Percentiles rank a stretch among this genome's conserved stretches.
Evolutionary conservation across 2,329 filamentous ascomycete species (phyloP).

Genomic region (Alternaria angustiovoidea): DNA sequence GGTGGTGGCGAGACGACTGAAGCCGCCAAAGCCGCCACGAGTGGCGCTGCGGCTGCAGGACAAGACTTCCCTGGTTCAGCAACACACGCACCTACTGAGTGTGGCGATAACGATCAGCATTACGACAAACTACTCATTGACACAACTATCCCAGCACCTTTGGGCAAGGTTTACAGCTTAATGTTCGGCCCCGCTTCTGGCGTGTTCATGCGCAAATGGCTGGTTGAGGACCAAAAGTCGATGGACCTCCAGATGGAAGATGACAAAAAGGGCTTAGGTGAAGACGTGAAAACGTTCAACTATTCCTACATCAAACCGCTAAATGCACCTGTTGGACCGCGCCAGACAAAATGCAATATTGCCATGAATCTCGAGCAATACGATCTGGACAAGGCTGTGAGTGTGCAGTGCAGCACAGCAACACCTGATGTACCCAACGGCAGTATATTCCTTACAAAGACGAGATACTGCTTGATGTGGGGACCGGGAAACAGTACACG

Average conservation of each 20-base stretch:
- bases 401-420: constrained; percentile 81
- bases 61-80: constrained; percentile 85
- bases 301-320: constrained; percentile 95
- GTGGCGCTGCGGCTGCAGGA: constrained; percentile 52
- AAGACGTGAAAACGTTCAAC: constrained; percentile 75
- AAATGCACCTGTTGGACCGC: constrained; percentile 83
- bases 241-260: constrained; percentile 83
- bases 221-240: constrained; percentile 87
- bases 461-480: constrained; percentile 94
- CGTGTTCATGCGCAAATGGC: constrained; percentile 84
- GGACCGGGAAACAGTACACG: constrained; percentile 85
- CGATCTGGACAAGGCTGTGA: constrained; percentile 87
- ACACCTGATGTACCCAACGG: constrained; percentile 96
- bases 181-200: constrained; percentile 84
- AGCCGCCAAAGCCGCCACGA: constrained; percentile 53
- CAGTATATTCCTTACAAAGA: constrained; percentile 90
- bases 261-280: constrained; percentile 79
- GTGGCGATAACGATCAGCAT: constrained; percentile 78
- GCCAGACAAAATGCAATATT: constrained; percentile 92
- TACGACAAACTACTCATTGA: constrained; percentile 88
- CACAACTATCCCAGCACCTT: constrained; percentile 82
- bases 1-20: constrained; percentile 39
- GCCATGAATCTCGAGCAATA: constrained; percentile 83
- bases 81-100: constrained; percentile 84
- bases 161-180: constrained; percentile 89